Base-by-base conservation (phyloP, 2,329 filamentous ascomycete genomes). In the Fusarium penzigii region DNA sequence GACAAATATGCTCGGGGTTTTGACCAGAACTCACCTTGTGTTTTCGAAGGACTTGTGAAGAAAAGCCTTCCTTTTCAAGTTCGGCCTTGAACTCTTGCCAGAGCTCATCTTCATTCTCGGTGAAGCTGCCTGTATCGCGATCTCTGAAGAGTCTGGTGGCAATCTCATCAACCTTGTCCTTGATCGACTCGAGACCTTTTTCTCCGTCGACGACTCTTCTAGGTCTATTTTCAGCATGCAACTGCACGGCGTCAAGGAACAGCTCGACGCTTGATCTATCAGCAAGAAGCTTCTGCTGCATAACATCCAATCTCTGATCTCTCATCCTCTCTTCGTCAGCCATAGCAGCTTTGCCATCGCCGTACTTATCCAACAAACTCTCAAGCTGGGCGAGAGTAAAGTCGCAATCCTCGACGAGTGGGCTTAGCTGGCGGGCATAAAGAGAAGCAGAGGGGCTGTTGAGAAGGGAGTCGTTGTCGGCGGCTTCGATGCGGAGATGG, bases 41-140 rank as follows among this genome's bases (percentile, higher is more conserved):
- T 53, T 80, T 75, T 38, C 75, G 73, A 51, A 84, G 62, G 3
- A 84, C 76, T 29, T 82, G 76, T 42, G 72, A 72, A 2, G 82
- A 79, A 59, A 86, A 84, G 9, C 83, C 84, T 53, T 84, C 82
- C 39, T 72, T 74, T 44, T 82, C 76, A 20, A 87, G 73, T 58
- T 85, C 82, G n/a, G 74, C 66, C 54, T 79, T 76, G 65, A 87
- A 86, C 51, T 80, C 74, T 51, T 76, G 76, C 83, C 83, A 86
- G 29, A 84, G 67, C 25, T 77, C 75, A 42, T 82, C 78, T 17
- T 81, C 77, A 46, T 77, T 74, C 14, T 77, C 74, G 16, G 64
- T 54, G 48, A 74, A 62, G 52, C 70, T 65, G 48, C 68, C 70
- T 48, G 68, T 71, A 55, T 72, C 68, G 42, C 71, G 70, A 46